These are phyloP conservation scores for Conoideocrella luteorostrata DNA, from an alignment of 2,329 filamentous ascomycete species.

Conservation along the genomic window DNA sequence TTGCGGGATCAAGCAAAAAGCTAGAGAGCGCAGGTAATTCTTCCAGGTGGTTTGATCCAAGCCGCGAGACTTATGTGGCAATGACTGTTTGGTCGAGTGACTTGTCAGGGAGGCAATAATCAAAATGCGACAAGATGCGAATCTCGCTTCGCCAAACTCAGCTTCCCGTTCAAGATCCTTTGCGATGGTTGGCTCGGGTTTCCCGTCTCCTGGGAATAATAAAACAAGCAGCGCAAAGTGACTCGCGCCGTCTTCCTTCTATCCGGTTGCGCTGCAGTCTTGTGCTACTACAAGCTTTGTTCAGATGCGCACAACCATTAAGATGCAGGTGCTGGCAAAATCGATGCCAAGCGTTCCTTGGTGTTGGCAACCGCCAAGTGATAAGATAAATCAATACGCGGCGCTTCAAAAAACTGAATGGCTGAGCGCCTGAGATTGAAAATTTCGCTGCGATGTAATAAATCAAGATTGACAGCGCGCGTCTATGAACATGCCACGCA, in stretches of 20 bases:
- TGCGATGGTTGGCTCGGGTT: conserved; percentile 7
- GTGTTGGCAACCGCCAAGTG: no score
- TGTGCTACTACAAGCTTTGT: conserved; percentile 13
- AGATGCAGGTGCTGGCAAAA: no score
- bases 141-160: conserved; percentile 12
- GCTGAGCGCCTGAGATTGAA: no score
- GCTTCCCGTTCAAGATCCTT: conserved; percentile 2
- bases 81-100: background rate
- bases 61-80: background rate
- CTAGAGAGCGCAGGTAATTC: conserved; percentile 4
- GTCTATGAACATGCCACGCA: no score
- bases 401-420: no score
- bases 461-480: no score
- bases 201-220: conserved; percentile 5
- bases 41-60: background rate
- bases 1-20: background rate
- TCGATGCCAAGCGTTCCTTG: no score
- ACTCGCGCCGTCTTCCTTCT: conserved; percentile 14
- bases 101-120: background rate
- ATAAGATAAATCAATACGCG: no score
- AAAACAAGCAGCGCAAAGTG: conserved; percentile 11
- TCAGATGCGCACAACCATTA: conserved; percentile 2
- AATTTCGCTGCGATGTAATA: no score
- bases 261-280: conserved; percentile 16
- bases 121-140: conserved; percentile 12